Conservation (phyloP, 78 protist species). For the Isochrysis galbana region DNA sequence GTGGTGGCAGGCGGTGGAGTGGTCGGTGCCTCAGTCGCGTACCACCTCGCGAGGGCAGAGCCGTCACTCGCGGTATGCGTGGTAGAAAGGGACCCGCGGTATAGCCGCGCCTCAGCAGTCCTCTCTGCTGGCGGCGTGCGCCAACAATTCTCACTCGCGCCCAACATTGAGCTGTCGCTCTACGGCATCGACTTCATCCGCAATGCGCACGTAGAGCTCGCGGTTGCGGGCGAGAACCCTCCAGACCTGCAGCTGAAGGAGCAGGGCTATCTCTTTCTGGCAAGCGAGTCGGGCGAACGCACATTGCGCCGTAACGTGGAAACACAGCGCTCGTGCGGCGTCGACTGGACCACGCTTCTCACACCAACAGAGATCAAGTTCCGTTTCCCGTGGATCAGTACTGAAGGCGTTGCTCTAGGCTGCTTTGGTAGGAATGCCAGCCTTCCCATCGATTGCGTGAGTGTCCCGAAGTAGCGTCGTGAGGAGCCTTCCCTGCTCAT, state of each 20-base stretch:
- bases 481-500: no score
- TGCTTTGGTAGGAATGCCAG: no score
- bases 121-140: slow-evolving; percentile 41
- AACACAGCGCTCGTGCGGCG: not conserved
- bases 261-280: slow-evolving; percentile 33
- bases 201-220: not conserved
- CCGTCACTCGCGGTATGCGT: not conserved
- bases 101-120: not conserved
- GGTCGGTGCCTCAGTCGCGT: not conserved
- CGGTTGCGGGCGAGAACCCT: not conserved
- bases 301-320: not conserved
- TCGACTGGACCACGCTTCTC: not conserved
- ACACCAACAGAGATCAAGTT: not conserved
- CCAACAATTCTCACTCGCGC: not conserved
- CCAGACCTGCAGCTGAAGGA: slow-evolving; percentile 13
- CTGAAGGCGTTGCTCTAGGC: not conserved
- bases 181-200: not conserved
- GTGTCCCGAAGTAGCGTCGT: no score
- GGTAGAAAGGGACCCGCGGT: slow-evolving; percentile 21
- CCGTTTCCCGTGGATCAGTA: slow-evolving; percentile 13
- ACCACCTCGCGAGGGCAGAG: not conserved
- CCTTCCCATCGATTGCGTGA: no score
- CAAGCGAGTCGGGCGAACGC: not conserved
- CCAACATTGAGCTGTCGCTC: not conserved
- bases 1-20: slow-evolving; percentile 35